Base-by-base conservation (phyloP, 2,329 filamentous ascomycete species). In the Beauveria australis region DNA sequence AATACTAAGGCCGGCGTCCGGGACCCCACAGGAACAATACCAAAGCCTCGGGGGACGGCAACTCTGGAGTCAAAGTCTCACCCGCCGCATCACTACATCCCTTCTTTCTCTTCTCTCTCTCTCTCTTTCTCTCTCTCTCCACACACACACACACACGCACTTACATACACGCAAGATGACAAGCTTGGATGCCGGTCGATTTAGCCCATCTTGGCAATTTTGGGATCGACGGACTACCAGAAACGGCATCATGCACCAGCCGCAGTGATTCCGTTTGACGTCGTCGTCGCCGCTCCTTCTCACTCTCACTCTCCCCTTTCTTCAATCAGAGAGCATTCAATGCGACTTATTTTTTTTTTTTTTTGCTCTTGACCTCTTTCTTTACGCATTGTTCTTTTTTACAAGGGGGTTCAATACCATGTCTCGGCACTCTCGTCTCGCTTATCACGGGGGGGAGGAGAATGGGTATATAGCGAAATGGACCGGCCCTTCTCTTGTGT, bases 11-110 rank as follows among this genome's bases (percentile, higher is more conserved):
- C 26, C 9, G 48, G 48, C 16, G 3, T n/a, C 26, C 48, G 18
- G 18, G 18, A 0, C 56, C 48, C 53, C 59, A 52, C 59, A 57
- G 40, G 53, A 61, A 64, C 63, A 59, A 61, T 61, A 64, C 66
- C 46, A 67, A 67, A 54, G 26, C 41, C 33, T 12, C 5, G 10
- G 30, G 30, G 12, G 12, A 14, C 33, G 33, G 41, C 10, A 19
- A 46, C n/a, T 33, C 26, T 18, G 18, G 33, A 37, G 33, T 37
- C 33, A 37, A 19, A 24, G 55, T 51, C 55, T 58, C 55, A 58
- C 30, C 19, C 18, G 24, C 33, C 30, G 12, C 33, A 16, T 37
- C 33, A 37, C 12, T 37, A 6, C 12, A 37, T 37, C 12, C 12
- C 14, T 7, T 16, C 1, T n/a, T 6, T 43, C 40, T 43, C 18